A percentile compares a stretch with the other conserved stretches of the same genome.
Evolutionary conservation across 129 eudicot genomes (phyloP).

Genomic region (Dittrichia graveolens): DNA sequence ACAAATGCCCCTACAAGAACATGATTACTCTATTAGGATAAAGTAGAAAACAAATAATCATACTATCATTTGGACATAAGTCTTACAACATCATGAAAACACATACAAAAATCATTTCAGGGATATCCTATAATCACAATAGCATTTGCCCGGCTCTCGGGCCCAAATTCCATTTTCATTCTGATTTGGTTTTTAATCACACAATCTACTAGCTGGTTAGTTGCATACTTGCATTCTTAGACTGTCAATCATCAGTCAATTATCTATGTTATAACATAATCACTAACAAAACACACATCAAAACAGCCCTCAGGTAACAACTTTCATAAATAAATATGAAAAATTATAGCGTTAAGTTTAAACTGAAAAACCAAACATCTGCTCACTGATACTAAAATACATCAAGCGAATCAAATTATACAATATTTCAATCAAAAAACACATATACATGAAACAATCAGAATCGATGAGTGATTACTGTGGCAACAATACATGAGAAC

Average conservation of each 20-base stretch:
- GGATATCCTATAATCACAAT: too few relatives aligned
- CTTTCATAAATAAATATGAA: not conserved
- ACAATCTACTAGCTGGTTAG: too few relatives aligned
- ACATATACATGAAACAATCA: not conserved
- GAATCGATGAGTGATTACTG: not conserved
- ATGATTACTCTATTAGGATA: not conserved
- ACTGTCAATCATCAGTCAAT: not conserved
- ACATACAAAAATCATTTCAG: not conserved
- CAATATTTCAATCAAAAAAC: not conserved
- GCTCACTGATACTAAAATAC: not conserved
- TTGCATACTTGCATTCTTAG: too few relatives aligned
- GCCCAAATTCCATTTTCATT: too few relatives aligned
- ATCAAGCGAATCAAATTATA: not conserved
- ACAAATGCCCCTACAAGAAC: slow-evolving; percentile 29
- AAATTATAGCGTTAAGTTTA: not conserved
- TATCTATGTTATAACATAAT: not conserved
- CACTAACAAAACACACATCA: not conserved
- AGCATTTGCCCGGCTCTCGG: too few relatives aligned
- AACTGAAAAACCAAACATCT: slow-evolving; percentile 16
- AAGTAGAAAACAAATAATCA: slow-evolving; percentile 5
- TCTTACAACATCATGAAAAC: not conserved
- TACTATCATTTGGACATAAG: not conserved
- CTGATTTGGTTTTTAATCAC: too few relatives aligned
- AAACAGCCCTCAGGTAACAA: slow-evolving; percentile 4
- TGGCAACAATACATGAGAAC: not conserved